phyloP scores from a whole-genome alignment of 2,329 filamentous ascomycete species.

The Diaporthe ampelina region DNA sequence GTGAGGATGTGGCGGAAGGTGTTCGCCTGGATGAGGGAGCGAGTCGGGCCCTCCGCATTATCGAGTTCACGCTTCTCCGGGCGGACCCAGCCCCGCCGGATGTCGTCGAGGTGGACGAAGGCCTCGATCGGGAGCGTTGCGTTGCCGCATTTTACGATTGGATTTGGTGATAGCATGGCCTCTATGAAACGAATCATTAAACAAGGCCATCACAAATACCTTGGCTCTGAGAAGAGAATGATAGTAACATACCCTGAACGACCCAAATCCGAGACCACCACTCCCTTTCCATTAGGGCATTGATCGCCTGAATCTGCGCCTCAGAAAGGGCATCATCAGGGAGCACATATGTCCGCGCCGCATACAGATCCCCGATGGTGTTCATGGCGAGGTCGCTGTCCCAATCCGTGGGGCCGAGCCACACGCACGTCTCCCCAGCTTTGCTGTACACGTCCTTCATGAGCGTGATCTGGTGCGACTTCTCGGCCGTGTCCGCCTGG shows the following conservation, averaged over 20 bases:
- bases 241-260: too few relatives aligned
- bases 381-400: conserved; percentile 12
- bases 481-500: conserved; percentile 26
- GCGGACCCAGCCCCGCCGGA: conserved; percentile 9
- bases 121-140: conserved; percentile 4
- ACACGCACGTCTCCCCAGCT: background rate
- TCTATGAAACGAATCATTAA: background rate
- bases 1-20: conserved; percentile 1
- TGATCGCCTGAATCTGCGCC: conserved; percentile 15
- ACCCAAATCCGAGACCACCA: conserved; percentile 27
- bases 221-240: too few relatives aligned
- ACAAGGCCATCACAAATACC: background rate
- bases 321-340: conserved; percentile 9
- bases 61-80: conserved; percentile 6
- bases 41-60: background rate
- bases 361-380: background rate
- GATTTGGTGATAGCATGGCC: conserved; percentile 1
- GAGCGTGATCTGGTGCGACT: conserved; percentile 23
- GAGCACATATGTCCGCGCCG: background rate
- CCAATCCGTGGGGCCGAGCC: conserved; percentile 4
- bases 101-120: conserved; percentile 18
- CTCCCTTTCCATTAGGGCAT: background rate
- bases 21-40: background rate
- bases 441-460: conserved; percentile 26
- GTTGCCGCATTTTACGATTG: conserved; percentile 4